Base-by-base conservation (phyloP, 1,139 yeast species). In the Meyerozyma elateridarum region DNA sequence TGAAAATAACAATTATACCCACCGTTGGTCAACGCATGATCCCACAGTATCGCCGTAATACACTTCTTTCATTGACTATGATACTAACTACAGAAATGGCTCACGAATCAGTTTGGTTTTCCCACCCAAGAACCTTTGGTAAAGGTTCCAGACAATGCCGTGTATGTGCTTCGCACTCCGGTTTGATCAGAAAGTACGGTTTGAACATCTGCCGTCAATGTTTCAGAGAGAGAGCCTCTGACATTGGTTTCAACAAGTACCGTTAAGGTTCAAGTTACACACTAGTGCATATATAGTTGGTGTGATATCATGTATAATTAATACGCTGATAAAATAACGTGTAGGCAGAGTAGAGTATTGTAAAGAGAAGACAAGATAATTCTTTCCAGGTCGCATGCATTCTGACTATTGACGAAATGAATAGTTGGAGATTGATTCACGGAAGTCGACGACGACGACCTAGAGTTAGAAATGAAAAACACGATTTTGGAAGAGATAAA, bases 91-190 rank as follows among this genome's bases (percentile, higher is more conserved):
- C 27, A 24, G 27, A 84, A 76, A 89, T 89, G 97, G 96, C 97
- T 82, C 97, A 89, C 96, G 96, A 87, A 83, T 84, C 88, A 88
- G 96, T 91, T 81, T 93, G 98, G 98, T 91, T 74, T 83, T 89
- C 97, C 73, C 98, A 91, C 95, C 98, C 98, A 80, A 88, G 97
- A 85, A 89, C 84, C 75, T 89, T 80, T 87, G 98, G 98, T 76
- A 93, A 93, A 87, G 99, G 99, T 77, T 85, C 97, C 64, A 95
- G 99, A 80, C 93, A 84, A 76, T 89, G 97, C 80, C 94, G 98
- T 76, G 89, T 89, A 77, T 89, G 97, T 71, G 81, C 95, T 58
- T 85, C 96, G 73, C 96, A 91, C 91, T 73, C 88, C 61, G 98
- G 98, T 80, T 87, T 93, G 72, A 87, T 93, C 82, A 89, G 99